Evolutionary conservation across 164 flowering plant species (phyloP).

Genomic region (Amborella trichopoda): DNA sequence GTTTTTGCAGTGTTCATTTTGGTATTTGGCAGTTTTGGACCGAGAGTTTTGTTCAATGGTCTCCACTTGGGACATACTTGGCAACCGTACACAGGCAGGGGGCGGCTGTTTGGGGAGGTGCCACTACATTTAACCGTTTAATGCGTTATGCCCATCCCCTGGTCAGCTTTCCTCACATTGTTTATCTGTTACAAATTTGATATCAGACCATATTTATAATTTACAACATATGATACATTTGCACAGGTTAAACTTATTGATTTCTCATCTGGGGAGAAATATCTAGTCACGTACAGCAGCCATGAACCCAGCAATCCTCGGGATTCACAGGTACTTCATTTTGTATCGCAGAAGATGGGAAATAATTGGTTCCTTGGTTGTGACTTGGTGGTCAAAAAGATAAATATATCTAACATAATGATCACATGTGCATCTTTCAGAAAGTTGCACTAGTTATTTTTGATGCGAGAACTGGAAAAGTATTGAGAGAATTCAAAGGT

Average conservation of each 20-base stretch:
- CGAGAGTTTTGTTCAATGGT: slow-evolving; percentile 97
- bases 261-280: slow-evolving; percentile 93
- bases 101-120: slow-evolving; percentile 98
- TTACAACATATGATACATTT: no score
- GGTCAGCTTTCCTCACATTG: slow-evolving; percentile 35
- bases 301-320: slow-evolving; percentile 99
- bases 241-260: slow-evolving; percentile 86
- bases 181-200: no score
- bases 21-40: slow-evolving; percentile 85
- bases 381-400: no score
- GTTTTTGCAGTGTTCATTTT: no score
- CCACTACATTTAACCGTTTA: slow-evolving; percentile 60
- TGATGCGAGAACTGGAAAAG: slow-evolving; percentile 86
- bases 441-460: slow-evolving; percentile 76
- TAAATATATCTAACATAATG: no score
- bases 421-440: no score
- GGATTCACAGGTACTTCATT: slow-evolving; percentile 68
- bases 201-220: no score
- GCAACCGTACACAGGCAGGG: slow-evolving; percentile 96
- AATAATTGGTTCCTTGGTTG: no score
- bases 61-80: slow-evolving; percentile 87
- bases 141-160: slow-evolving; percentile 87
- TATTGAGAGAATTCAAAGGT: slow-evolving; percentile 88
- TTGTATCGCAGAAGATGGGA: no score
- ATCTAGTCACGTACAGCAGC: slow-evolving; percentile 86